These are phyloP conservation scores for Suillus tomentosus DNA, from an alignment of 768 basidiomycete genomes.

Conservation along the genomic window DNA sequence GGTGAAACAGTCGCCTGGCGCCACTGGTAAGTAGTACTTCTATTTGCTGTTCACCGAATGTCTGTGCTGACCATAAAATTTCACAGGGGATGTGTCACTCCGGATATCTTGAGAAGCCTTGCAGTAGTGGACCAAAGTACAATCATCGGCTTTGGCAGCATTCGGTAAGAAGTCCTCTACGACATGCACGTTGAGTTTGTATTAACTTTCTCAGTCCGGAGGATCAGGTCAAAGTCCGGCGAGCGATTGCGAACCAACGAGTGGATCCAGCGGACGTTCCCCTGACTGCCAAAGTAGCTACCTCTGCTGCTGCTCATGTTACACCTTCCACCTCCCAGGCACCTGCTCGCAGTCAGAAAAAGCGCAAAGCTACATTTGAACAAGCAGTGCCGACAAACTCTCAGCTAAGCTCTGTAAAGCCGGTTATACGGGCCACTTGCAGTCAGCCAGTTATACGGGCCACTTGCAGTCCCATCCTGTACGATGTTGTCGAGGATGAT, in stretches of 20 bases:
- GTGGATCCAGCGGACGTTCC: constrained; percentile 64
- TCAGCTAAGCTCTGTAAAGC: constrained; percentile 20
- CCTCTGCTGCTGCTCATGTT: constrained; percentile 14
- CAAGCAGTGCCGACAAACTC: constrained; percentile 18
- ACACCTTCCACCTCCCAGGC: constrained; percentile 7
- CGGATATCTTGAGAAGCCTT: constrained; percentile 52
- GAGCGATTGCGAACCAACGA: constrained; percentile 54
- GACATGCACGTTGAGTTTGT: not conserved
- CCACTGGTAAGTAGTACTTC: constrained; percentile 58
- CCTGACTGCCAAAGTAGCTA: constrained; percentile 36
- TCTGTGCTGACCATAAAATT: constrained; percentile 7
- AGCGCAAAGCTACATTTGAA: constrained; percentile 44
- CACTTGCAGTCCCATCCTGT: not conserved
- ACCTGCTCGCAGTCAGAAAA: constrained; percentile 35
- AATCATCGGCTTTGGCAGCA: constrained; percentile 51
- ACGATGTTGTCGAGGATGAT: constrained; percentile 29
- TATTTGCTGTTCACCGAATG: not conserved
- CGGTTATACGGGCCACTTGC: constrained; percentile 11
- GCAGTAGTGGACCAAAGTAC: constrained; percentile 42
- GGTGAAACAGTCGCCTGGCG: constrained; percentile 74
- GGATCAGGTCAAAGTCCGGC: constrained; percentile 65
- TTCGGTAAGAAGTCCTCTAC: constrained; percentile 44
- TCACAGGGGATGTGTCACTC: constrained; percentile 72
- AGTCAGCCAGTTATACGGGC: constrained; percentile 16
- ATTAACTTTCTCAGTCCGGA: constrained; percentile 39